A percentile compares a stretch with the other conserved stretches of the same genome.
phyloP scores from a whole-genome alignment of 768 basidiomycete species.

The Lentinula sp. region DNA sequence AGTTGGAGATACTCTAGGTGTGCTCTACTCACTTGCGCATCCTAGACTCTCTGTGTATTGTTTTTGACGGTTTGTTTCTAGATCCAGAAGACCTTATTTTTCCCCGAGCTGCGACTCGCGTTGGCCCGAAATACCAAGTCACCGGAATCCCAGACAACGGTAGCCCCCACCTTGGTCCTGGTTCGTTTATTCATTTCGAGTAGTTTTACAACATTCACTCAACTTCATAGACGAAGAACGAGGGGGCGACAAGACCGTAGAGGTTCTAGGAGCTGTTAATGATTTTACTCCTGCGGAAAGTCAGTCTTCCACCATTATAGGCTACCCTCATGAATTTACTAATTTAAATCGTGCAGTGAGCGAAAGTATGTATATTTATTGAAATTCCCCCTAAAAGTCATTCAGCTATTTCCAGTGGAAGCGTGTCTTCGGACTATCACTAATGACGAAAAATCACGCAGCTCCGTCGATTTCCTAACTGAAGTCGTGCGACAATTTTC shows the following conservation, averaged over 20 bases:
- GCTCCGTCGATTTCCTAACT: conserved; percentile 76
- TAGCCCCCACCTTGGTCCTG: conserved; percentile 29
- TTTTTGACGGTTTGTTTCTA: conserved; percentile 19
- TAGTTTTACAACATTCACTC: conserved; percentile 1
- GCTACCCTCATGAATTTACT: conserved; percentile 16
- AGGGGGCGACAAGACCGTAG: conserved; percentile 68
- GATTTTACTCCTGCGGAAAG: conserved; percentile 63
- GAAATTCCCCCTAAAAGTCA: not conserved
- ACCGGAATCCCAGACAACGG: conserved; percentile 46
- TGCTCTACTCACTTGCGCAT: conserved; percentile 13
- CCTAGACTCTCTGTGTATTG: not conserved
- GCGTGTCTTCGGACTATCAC: conserved; percentile 53
- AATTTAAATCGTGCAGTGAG: conserved; percentile 33
- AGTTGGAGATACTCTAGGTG: conserved; percentile 87
- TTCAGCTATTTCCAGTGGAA: conserved; percentile 45
- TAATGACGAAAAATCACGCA: conserved; percentile 42
- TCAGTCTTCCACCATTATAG: conserved; percentile 26
- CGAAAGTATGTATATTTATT: conserved; percentile 40
- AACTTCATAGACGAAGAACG: conserved; percentile 48
- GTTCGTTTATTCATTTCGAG: conserved; percentile 20
- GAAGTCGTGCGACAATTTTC: conserved; percentile 71
- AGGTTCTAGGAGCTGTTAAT: conserved; percentile 61
- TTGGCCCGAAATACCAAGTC: conserved; percentile 78
- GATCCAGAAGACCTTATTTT: conserved; percentile 97
- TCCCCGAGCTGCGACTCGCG: conserved; percentile 87